These are phyloP conservation scores for Ceratobasidium sp. DNA, from an alignment of 1,284 basidiomycete genomes.

Conservation along the genomic window DNA sequence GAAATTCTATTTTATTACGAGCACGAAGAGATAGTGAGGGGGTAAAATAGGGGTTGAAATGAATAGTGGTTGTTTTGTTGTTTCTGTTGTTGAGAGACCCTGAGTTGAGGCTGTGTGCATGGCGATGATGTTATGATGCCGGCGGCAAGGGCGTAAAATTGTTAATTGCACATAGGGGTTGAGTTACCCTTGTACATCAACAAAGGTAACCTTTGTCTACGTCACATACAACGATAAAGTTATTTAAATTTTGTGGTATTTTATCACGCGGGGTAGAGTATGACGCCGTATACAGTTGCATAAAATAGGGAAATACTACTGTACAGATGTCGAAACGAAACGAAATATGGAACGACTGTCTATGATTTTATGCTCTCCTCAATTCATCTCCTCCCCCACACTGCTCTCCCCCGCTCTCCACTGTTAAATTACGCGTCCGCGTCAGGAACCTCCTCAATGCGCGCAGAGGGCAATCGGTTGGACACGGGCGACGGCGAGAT, in stretches of 20 bases:
- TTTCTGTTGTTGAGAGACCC: too few species aligned
- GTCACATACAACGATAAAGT: too few species aligned
- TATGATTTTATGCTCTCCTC: slow-evolving; percentile 11
- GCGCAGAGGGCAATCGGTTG: slow-evolving; percentile 46
- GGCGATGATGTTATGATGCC: too few species aligned
- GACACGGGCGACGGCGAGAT: slow-evolving; percentile 32
- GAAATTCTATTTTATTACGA: not conserved
- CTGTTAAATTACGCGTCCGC: slow-evolving; percentile 51
- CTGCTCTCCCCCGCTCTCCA: not conserved
- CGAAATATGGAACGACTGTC: slow-evolving; percentile 20
- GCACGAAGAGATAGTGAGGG: too few species aligned
- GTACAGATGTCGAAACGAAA: slow-evolving; percentile 37
- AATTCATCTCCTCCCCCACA: slow-evolving; percentile 12
- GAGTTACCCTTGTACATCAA: too few species aligned
- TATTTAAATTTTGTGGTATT: not conserved
- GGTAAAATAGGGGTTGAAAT: too few species aligned
- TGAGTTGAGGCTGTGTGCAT: too few species aligned
- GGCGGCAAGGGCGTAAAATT: too few species aligned
- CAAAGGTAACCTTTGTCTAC: too few species aligned
- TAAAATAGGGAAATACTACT: slow-evolving; percentile 37
- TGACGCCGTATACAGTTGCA: slow-evolving; percentile 40
- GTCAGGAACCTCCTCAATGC: slow-evolving; percentile 53
- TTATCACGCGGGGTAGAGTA: not conserved
- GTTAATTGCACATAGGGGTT: too few species aligned
- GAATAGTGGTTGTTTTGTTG: too few species aligned